Evolutionary conservation across 495 filamentous ascomycete species (phyloP), one percentile per base, ranked within the genome.

Genomic region (Aspergillus saccharolyticus): DNA sequence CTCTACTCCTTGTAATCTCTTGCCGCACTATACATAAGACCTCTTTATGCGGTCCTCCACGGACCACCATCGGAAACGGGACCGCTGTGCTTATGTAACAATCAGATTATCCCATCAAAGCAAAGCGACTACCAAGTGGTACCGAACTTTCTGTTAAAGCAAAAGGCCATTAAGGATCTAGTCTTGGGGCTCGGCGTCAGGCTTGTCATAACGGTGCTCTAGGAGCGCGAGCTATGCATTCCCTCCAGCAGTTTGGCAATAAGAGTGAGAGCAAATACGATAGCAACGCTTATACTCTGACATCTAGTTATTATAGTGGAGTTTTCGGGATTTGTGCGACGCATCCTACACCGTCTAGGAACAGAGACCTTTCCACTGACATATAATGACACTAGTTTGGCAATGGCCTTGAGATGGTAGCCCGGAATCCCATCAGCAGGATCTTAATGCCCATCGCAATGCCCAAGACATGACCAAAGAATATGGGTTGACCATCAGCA

Each of bases 91-190:
- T 28, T 28, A 28, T 28, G 25, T n/a, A 9, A 49, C n/a, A 25
- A 59, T 18, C 44, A 64, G 33, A 69, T 77, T 39, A 59, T 74
- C 19, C 75, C 78, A 14, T 72, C 71, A 54, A 77, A 57, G 18
- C 57, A 67, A 24, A 42, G 56, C 42, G 52, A 67, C 22, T 54
- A 63, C 44, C 77, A 71, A 2, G 61, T 73, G 7, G 65, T 63
- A 21, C 76, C 79, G 9, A 81, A 82, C 55, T 71, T 71, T 66
- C 76, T 61, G 52, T 75, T 3, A 70, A 75, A 45, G 70, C 52
- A 9, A 80, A 79, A 56, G 67, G 65, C 2, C 66, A 67, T 0
- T 42, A 55, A 47, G 78, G 75, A 28, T 52, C 52, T 14, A 10
- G 58, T 12, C 63, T 56, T 14, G 74, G 75, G 16, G 67, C 63